phyloP scores from a whole-genome alignment of 2,329 filamentous ascomycete genomes.

The Cytospora piceae region DNA sequence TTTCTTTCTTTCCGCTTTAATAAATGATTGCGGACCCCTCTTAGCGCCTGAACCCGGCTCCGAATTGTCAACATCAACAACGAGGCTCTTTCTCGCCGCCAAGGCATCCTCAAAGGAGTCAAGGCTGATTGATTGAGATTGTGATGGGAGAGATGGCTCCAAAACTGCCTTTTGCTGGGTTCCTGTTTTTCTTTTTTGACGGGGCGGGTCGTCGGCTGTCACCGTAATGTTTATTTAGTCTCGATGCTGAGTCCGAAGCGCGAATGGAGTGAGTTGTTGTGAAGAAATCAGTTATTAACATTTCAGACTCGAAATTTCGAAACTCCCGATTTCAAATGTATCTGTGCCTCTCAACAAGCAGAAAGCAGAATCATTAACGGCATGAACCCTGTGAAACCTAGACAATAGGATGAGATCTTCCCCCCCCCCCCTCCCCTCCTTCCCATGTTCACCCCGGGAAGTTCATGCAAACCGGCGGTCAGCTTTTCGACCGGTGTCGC shows the following conservation, averaged over 20 bases:
- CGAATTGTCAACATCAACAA: no score
- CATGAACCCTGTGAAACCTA: neutral
- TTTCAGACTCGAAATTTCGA: neutral
- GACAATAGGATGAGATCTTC: neutral
- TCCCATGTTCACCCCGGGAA: neutral
- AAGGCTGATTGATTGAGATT: no score
- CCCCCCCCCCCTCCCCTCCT: no score
- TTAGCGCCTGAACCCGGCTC: no score
- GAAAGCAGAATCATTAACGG: neutral
- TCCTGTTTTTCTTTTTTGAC: neutral
- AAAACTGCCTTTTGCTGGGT: no score
- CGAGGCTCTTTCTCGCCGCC: no score
- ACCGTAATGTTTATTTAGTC: neutral
- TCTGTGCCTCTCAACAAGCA: no score
- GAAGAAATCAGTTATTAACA: neutral
- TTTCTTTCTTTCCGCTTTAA: no score
- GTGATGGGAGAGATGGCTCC: no score
- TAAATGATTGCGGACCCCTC: neutral
- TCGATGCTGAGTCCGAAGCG: slow-evolving; percentile 18
- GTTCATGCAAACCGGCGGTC: neutral
- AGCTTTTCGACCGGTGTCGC: neutral
- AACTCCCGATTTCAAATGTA: neutral
- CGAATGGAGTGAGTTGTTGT: neutral
- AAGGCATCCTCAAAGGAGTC: no score
- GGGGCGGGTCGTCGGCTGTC: neutral